Evolutionary conservation across 331 rosid genomes (phyloP), one percentile per base, ranked within the genome.

Genomic region (Quercus tomentella): DNA sequence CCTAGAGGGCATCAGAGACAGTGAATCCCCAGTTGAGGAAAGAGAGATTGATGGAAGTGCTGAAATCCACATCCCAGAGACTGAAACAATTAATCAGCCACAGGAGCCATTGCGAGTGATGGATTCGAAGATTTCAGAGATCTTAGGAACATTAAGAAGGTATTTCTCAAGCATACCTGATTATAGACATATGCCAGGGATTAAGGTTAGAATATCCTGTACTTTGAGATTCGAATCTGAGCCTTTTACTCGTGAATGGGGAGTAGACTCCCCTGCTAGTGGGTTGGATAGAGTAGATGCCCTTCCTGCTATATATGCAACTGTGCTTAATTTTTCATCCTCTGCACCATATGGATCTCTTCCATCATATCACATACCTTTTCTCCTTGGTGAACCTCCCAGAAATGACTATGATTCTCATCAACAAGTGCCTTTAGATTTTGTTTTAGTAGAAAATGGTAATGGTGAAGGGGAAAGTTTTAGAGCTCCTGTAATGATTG

Each of bases 111-210:
- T 95, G 80, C 98, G 92, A 37, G 97, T 95, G 75, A 88, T 84
- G 86, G 99, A 93, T 87, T 87, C 99, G 21, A 93, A 88, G 84
- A 84, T 88, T 45, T 85, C 99, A 5, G 97, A 88, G 87, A 93
- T 93, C 80, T 84, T 95, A 84, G 84, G 80, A 74, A 88, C 77
- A 7, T 80, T 93, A 76, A 88, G 98, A 85, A 85, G 71, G 84
- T 89, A 95, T 84, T 95, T 91, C 86, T 90, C 99, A 75, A 87
- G 90, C 90, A 89, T 95, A 80, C 98, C 98, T 72, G 99, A 95
- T 86, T 91, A 75, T 87, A 91, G 98, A 91, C 82, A 87, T 75
- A 90, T 86, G 98, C 82, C 88, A 57, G 99, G 98, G 68, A 82
- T 91, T 73, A 91, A 81, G 87, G 98, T 95, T 70, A 87, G 76